Evolutionary conservation across 1,284 basidiomycete genomes (phyloP), one percentile per base, ranked within the genome.

Genomic region (Moesziomyces antarcticus): DNA sequence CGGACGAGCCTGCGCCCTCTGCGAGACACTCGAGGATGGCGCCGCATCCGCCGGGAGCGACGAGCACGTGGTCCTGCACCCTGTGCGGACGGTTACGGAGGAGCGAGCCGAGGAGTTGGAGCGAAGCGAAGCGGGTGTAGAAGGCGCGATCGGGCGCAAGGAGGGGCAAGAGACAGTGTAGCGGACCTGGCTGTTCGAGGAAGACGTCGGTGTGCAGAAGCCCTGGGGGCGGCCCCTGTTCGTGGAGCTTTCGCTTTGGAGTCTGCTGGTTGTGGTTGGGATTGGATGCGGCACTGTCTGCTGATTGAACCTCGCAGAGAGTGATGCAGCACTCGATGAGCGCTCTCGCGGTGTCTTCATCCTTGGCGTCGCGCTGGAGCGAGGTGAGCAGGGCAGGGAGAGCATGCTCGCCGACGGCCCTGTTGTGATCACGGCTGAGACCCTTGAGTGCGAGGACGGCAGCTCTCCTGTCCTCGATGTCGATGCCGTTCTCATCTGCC

Each of bases 391-490:
- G 56, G 18, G 75, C 73, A 1, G 68, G 70, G 24, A 79, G 72
- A 0, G 82, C 79, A 40, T 82, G 68, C 18, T 64, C 57, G 35
- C 76, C 72, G 27, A 79, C 77, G 11, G 86, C 85, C 64, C 89
- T 88, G 83, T 92, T 94, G 87, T 92, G 94, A 85, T 97, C 95
- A 57, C 94, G 89, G 49, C 91, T 88, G 50, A 98, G 89, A 16
- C 94, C 94, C 84, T 98, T 98, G 76, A 99, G 88, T 0, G 93
- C 90, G 45, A 97, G 87, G 10, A 99, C 91, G 0, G 95, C 92
- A 20, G 95, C 95, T 53, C 93, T 89, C 75, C 95, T 88, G 85
- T 98, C 96, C 45, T 94, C 77, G 41, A 73, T 46, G 44, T 51
- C 22, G 27, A 61, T 44, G 21, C 69, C 57, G 14, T 54, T 54